Evolutionary conservation across 805 yeast genomes (phyloP), one percentile per base, ranked within the genome.

Genomic region (Candida patagonica): DNA sequence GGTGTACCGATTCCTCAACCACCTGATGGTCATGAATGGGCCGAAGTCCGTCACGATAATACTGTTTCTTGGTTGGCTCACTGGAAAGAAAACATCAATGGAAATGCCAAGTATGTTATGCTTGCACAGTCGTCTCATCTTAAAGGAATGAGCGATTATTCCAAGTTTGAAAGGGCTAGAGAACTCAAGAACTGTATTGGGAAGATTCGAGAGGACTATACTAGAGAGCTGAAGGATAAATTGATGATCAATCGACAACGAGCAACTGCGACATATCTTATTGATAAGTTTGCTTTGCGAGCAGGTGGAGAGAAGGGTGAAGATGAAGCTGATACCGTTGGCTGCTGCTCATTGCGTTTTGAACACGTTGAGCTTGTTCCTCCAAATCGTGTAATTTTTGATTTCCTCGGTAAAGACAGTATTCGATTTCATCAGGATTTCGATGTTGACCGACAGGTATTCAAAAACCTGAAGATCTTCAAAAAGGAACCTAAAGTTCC

Each of bases 241-340:
- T 58, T 80, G 26, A 89, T 85, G 95, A 71, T 76, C 38, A 85
- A 82, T 40, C 72, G 97, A 47, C 97, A 89, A 63, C 74, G 87
- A 53, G 96, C 96, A 5, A 85, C 92, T 1, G 96, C 96, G 2
- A 85, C 89, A 35, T 89, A 89, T 60, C 70, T 89, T 35, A 88
- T 89, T 55, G 97, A 89, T 65, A 77, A 80, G 2, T 79, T 89
- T 54, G 97, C 97, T 0, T 70, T 89, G 48, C 83, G 97, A 80
- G 96, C 96, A 1, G 96, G 96, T 58, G 96, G 96, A 52, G 96
- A 89, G 61, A 89, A 89, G 59, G 81, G 89, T 8, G 97, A 89
- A 2, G 97, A 89, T 50, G 96, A 88, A 57, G 97, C 97, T 2
- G 97, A 89, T 58, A 89, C 97, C 1, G 97, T 89, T 33, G 97